Conservation (phyloP, 352 stramenopile species). For the Albugo candida region DNA sequence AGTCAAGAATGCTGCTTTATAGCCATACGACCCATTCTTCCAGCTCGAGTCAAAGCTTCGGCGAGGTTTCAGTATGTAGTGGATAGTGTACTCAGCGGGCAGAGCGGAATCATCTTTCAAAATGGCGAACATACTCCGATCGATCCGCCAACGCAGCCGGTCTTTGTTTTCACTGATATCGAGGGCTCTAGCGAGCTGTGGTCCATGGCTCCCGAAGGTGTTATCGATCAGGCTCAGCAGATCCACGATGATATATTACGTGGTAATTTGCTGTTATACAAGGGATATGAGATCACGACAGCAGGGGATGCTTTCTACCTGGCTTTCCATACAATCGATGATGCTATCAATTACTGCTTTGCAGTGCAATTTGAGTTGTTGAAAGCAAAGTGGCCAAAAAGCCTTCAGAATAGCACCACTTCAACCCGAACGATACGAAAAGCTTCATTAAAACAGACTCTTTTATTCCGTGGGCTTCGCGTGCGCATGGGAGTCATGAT, state of each 20-base stretch:
- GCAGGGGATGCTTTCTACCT: conserved; percentile 60
- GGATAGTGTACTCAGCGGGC: not conserved
- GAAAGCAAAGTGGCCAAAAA: conserved; percentile 32
- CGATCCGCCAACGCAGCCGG: conserved; percentile 10
- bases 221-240: conserved; percentile 43
- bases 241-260: conserved; percentile 56
- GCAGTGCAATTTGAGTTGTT: conserved; percentile 45
- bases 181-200: conserved; percentile 57
- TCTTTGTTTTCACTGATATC: conserved; percentile 75
- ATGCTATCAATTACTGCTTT: conserved; percentile 44
- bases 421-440: not conserved
- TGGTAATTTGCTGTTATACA: conserved; percentile 22
- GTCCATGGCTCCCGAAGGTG: conserved; percentile 16
- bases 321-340: conserved; percentile 41
- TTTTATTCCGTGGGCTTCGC: conserved; percentile 27
- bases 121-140: not conserved
- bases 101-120: not conserved
- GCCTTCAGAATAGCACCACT: conserved; percentile 18
- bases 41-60: conserved; percentile 27
- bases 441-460: not conserved
- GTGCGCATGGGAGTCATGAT: conserved; percentile 43
- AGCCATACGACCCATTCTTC: conserved; percentile 29
- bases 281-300: conserved; percentile 70
- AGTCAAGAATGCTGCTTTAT: conserved; percentile 38
- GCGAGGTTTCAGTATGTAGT: conserved; percentile 18